Percentiles rank a stretch among this genome's conserved stretches.
phyloP scores from a whole-genome alignment of 2,329 filamentous ascomycete species.

The Fusarium sp. region DNA sequence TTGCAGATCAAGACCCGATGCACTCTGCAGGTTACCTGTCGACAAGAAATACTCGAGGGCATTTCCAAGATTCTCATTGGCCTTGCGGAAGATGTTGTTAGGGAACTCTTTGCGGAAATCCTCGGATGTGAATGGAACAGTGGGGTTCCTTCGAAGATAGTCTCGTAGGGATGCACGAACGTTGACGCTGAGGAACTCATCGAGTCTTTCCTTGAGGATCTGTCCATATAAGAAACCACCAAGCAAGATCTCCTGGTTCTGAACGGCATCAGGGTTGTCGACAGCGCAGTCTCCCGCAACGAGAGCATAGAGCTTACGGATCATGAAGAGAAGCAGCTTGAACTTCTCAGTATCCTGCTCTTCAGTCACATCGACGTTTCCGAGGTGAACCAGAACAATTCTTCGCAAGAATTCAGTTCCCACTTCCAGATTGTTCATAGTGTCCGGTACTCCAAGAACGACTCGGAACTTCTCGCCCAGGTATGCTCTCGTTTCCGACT shows the following conservation, averaged over 20 bases:
- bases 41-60: conserved; percentile 94
- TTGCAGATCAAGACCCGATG: conserved; percentile 91
- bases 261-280: conserved; percentile 96
- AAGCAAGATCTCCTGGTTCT: conserved; percentile 93
- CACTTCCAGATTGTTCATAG: conserved; percentile 86
- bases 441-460: conserved; percentile 83
- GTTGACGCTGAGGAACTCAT: conserved; percentile 77
- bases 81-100: conserved; percentile 77
- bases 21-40: conserved; percentile 91
- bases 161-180: conserved; percentile 65
- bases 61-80: conserved; percentile 88
- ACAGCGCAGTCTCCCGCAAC: conserved; percentile 91
- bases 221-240: conserved; percentile 94
- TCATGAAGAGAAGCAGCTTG: conserved; percentile 93
- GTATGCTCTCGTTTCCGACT: conserved; percentile 82
- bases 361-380: conserved; percentile 83
- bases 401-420: conserved; percentile 90
- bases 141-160: conserved; percentile 63
- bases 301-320: conserved; percentile 90
- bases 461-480: conserved; percentile 91
- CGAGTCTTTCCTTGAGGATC: conserved; percentile 93
- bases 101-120: conserved; percentile 84
- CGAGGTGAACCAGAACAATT: conserved; percentile 91
- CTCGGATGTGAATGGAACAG: conserved; percentile 78
- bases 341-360: conserved; percentile 92